Evolutionary conservation across 2,329 filamentous ascomycete species (phyloP), one percentile per base, ranked within the genome.

Genomic region (Helminthosporium solani): DNA sequence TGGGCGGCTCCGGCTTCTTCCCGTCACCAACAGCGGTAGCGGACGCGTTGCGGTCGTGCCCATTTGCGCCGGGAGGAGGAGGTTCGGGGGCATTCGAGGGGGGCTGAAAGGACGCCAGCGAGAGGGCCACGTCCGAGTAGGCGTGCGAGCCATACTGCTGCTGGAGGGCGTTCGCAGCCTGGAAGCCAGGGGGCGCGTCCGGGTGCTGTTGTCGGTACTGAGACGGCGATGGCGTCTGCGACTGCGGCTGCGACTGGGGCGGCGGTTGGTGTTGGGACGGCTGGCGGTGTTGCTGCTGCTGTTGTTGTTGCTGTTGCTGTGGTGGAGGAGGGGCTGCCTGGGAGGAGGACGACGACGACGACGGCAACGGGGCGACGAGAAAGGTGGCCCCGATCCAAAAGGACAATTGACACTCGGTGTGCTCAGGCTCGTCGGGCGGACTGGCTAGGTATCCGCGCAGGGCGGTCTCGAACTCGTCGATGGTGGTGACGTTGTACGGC

Each of bases 351-450:
- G 49, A 46, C 16, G 42, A 33, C 27, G 33, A 27, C 2, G 37
- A 36, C 8, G 36, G 41, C 11, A 33, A 36, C 7, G 27, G 11
- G n/a, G 54, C 46, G 33, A 70, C 68, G 36, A 63, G 46, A 50
- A 72, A 71, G 47, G 49, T 59, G 19, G 68, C 60, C 46, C 64
- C 66, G 19, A 63, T 65, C 66, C 67, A 71, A 44, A 72, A 67
- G 45, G 60, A 64, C 16, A 72, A 52, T 53, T 70, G 67, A 44
- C 66, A 68, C 38, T 69, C 64, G 39, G 66, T 66, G 51, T 70
- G 68, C 45, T 70, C 68, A 21, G 68, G 67, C 36, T 64, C 41
- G 7, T 67, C 63, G 27, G 60, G 60, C 38, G 66, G 66, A 43
- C 56, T 54, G 33, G 52, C 44, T 16, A 72, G 60, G 47, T 70